Base-by-base conservation (phyloP, 2,329 filamentous ascomycete genomes). In the Bipolaris cookei region DNA sequence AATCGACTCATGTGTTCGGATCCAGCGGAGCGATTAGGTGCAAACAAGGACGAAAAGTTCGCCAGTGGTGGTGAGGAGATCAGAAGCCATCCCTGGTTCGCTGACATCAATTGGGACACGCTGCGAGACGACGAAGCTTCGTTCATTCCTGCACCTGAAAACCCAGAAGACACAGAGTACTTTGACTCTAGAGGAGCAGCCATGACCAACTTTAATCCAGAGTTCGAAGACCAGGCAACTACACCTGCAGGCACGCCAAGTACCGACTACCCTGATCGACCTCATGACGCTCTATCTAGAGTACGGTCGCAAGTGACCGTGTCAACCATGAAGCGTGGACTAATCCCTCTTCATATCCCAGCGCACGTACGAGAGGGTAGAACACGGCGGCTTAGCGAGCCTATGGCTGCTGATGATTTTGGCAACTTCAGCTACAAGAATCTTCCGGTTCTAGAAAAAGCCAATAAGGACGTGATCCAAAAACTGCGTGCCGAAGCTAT, bases 361-460 rank as follows among this genome's bases (percentile, higher is more conserved):
- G 93, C 94, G 5, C 95, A 99, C 73, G 94, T 99, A 28, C 89
- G 95, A 42, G 96, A 99, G 76, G 85, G 90, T 50, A 91, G 96
- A 71, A 93, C 87, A 66, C 86, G 95, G 62, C 85, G 95, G 66
- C 82, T 98, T 37, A 98, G 94, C 75, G 95, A 99, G 76, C 95
- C 95, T 1, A 88, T 94, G 14, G 85, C 87, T 30, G 84, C 89
- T 0, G 95, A 99, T 75, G 96, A 99, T 73, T 99, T 99, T 81
- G 95, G 95, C 30, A 92, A 87, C 61, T 99, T 99, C 77, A 87
- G 92, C 37, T 99, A 97, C 83, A 99, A 99, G 80, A 99, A 99
- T 68, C 80, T 99, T 46, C 93, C 94, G 0, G 94, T 98, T 18
- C 83, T 99, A 16, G 95, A 98, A 70, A 98, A 97, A 76, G 95